Evolutionary conservation across 805 yeast species (phyloP).

Genomic region (Candida odintsovae): DNA sequence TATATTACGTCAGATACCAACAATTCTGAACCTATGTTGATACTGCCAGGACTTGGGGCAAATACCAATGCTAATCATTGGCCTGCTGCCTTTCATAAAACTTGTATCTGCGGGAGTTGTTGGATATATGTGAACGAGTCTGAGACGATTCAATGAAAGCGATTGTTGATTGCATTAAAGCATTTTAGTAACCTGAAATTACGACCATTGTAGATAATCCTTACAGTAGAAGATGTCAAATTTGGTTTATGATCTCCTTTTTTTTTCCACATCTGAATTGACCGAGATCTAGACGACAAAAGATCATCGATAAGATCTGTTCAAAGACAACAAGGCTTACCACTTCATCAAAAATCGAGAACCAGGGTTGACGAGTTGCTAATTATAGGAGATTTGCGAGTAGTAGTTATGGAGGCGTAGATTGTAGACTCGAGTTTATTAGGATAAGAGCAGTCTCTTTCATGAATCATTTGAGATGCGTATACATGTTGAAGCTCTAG

Average conservation of each 20-base stretch:
- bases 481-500: too few species aligned
- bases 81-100: conserved; percentile 65
- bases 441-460: neutral
- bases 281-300: too few species aligned
- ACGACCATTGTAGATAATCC: too few species aligned
- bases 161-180: neutral
- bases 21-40: conserved; percentile 25
- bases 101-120: conserved; percentile 73
- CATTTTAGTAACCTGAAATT: neutral
- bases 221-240: too few species aligned
- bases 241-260: too few species aligned
- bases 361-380: too few species aligned
- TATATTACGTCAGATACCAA: conserved; percentile 32
- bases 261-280: too few species aligned
- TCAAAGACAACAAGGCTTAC: neutral
- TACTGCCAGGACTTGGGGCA: conserved; percentile 11
- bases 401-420: too few species aligned
- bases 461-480: neutral
- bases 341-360: too few species aligned
- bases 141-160: conserved; percentile 1
- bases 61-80: conserved; percentile 34
- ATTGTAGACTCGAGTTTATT: too few species aligned
- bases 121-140: conserved; percentile 46
- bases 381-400: too few species aligned
- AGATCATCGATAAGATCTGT: neutral